Conservation (phyloP, 371 early-diverging fungal genomes). For the Apophysomyces variabilis region DNA sequence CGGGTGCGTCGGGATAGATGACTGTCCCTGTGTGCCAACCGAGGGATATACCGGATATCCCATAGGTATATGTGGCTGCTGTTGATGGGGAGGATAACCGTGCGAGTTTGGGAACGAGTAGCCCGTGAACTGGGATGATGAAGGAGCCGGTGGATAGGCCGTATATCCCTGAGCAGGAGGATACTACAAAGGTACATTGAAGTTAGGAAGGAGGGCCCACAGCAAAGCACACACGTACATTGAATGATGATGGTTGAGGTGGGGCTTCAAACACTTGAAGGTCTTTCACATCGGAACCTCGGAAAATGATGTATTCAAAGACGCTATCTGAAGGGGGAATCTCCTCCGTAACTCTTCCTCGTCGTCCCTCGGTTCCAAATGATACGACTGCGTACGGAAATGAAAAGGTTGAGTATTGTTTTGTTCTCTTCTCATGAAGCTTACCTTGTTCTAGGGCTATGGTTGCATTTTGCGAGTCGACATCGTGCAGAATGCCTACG, state of each 20-base stretch:
- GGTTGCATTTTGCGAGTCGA: slow-evolving; percentile 80
- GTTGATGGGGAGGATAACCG: slow-evolving; percentile 11
- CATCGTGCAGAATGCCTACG: slow-evolving; percentile 79
- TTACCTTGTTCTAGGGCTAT: slow-evolving; percentile 81
- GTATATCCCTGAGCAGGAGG: slow-evolving; percentile 1
- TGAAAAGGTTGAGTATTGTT: neutral
- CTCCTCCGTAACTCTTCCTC: slow-evolving; percentile 69
- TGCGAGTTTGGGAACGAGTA: neutral
- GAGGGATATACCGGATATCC: slow-evolving; percentile 9
- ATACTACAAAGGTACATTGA: neutral
- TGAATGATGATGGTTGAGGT: slow-evolving; percentile 22
- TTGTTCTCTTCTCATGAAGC: neutral
- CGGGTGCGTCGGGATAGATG: slow-evolving; percentile 4
- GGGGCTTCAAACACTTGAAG: slow-evolving; percentile 79
- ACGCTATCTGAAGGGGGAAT: slow-evolving; percentile 76
- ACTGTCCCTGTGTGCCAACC: slow-evolving; percentile 1
- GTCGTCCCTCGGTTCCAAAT: slow-evolving; percentile 78
- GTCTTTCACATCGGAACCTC: slow-evolving; percentile 90
- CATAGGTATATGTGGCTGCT: slow-evolving; percentile 11
- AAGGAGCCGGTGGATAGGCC: neutral
- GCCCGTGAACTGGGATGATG: slow-evolving; percentile 1
- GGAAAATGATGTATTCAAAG: slow-evolving; percentile 85
- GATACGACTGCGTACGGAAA: slow-evolving; percentile 58
- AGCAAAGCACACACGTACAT: neutral
- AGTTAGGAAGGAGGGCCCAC: neutral